Conservation (phyloP, 257 asterid genomes). For the Solanum neorickii region DNA sequence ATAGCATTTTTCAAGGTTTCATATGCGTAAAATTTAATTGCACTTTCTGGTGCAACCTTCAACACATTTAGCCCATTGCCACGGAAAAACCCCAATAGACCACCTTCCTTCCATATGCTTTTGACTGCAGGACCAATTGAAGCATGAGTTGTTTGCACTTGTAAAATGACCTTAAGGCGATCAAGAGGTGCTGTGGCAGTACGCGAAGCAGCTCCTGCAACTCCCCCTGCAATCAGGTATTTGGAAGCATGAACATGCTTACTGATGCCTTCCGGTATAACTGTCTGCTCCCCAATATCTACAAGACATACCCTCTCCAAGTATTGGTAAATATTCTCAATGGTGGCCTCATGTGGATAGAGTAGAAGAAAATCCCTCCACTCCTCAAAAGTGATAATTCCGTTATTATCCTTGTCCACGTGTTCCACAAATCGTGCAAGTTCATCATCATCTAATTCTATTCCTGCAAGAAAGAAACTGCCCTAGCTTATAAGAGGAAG, state of each 20-base stretch:
- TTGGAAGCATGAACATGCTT: constrained; percentile 79
- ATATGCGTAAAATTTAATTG: constrained; percentile 80
- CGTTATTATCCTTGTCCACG: constrained; percentile 93
- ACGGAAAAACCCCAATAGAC: constrained; percentile 63
- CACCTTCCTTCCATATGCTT: constrained; percentile 71
- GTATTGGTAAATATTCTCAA: constrained; percentile 83
- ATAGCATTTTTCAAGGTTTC: constrained; percentile 64
- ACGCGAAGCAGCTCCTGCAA: constrained; percentile 97
- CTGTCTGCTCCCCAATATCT: constrained; percentile 96
- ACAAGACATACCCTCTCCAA: constrained; percentile 93
- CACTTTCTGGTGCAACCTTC: constrained; percentile 99
- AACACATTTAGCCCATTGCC: constrained; percentile 89
- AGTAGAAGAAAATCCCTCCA: constrained; percentile 97
- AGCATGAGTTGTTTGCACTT: constrained; percentile 79
- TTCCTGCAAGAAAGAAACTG: constrained; percentile 85
- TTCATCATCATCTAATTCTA: constrained; percentile 82
- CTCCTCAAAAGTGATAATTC: constrained; percentile 92
- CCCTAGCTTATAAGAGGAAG: constrained; percentile 56
- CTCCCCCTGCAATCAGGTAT: constrained; percentile 91
- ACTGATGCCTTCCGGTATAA: constrained; percentile 95
- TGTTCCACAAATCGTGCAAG: constrained; percentile 96
- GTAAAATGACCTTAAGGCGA: constrained; percentile 79
- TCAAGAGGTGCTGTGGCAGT: constrained; percentile 97
- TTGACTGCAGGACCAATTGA: constrained; percentile 59
- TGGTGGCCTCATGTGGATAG: constrained; percentile 91